Percentiles rank a stretch among this genome's conserved stretches.
Evolutionary conservation across 495 filamentous ascomycete species (phyloP).

Genomic region (Xylaria bambusicola): DNA sequence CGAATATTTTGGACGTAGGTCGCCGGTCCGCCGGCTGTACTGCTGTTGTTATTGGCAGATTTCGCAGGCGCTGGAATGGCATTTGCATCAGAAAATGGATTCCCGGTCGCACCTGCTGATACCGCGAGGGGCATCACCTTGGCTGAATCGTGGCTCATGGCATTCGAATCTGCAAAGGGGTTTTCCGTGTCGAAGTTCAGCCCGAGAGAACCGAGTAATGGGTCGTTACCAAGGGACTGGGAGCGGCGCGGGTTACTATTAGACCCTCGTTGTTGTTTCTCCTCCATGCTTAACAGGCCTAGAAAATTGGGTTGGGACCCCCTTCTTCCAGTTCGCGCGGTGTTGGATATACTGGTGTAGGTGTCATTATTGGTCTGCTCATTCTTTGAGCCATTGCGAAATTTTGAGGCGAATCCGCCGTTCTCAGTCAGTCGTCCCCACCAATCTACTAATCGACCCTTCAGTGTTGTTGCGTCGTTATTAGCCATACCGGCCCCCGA

Average conservation of each 20-base stretch:
- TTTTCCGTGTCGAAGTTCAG: constrained; percentile 40
- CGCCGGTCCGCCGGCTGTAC: constrained; percentile 21
- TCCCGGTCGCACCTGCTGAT: constrained; percentile 29
- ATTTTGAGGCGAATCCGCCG: constrained; percentile 37
- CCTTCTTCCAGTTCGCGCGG: constrained; percentile 26
- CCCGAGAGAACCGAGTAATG: constrained; percentile 43
- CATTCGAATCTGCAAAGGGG: constrained; percentile 49
- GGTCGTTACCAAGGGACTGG: constrained; percentile 28
- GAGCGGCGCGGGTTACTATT: constrained; percentile 31
- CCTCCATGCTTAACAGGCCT: constrained; percentile 40
- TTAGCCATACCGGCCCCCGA: constrained; percentile 24
- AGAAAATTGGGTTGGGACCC: constrained; percentile 43
- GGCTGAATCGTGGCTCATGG: constrained; percentile 40
- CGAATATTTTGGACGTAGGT: constrained; percentile 47
- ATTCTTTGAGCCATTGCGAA: constrained; percentile 25
- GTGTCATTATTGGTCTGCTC: constrained; percentile 19
- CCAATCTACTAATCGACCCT: constrained; percentile 42
- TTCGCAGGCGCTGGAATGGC: constrained; percentile 28
- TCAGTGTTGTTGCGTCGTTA: constrained; percentile 26
- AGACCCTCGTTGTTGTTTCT: constrained; percentile 37
- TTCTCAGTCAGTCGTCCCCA: constrained; percentile 44
- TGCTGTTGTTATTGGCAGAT: constrained; percentile 28
- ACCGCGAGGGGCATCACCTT: constrained; percentile 38
- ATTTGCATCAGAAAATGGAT: constrained; percentile 49
- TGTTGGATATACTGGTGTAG: constrained; percentile 25